Evolutionary conservation across 352 stramenopile species (phyloP).

Genomic region (Pythium scleroteichum): DNA sequence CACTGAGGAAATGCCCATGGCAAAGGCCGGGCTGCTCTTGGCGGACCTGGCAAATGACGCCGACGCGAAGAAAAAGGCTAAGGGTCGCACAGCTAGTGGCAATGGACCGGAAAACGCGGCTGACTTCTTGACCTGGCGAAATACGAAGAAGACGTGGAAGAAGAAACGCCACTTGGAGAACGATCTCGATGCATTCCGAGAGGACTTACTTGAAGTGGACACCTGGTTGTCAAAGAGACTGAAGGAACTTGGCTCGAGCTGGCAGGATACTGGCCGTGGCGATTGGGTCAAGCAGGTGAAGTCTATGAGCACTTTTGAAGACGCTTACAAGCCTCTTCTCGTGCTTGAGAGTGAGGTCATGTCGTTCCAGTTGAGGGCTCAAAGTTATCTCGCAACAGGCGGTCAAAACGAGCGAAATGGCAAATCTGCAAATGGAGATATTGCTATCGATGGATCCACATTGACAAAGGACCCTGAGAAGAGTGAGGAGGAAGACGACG

Average conservation of each 20-base stretch:
- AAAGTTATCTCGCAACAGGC: slow-evolving; percentile 19
- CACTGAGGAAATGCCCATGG: slow-evolving; percentile 62
- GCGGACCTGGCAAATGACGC: slow-evolving; percentile 72
- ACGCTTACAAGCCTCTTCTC: slow-evolving; percentile 49
- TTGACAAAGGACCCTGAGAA: slow-evolving; percentile 51
- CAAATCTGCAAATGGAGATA: slow-evolving; percentile 17
- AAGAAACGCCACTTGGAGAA: slow-evolving; percentile 46
- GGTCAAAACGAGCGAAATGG: slow-evolving; percentile 20
- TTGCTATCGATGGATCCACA: neutral
- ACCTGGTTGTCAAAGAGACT: slow-evolving; percentile 65
- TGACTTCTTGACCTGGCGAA: slow-evolving; percentile 63
- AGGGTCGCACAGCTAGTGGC: slow-evolving; percentile 9
- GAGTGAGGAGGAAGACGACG: slow-evolving; percentile 64
- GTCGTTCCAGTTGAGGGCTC: slow-evolving; percentile 42
- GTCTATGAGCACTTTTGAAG: slow-evolving; percentile 31
- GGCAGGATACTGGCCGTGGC: slow-evolving; percentile 45
- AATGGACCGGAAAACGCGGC: slow-evolving; percentile 11
- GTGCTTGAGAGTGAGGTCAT: slow-evolving; percentile 69
- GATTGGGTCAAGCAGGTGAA: slow-evolving; percentile 60
- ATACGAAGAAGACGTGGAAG: slow-evolving; percentile 50
- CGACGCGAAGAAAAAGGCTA: slow-evolving; percentile 45
- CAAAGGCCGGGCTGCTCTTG: slow-evolving; percentile 72
- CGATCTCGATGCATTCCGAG: slow-evolving; percentile 50
- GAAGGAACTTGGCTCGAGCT: slow-evolving; percentile 59
- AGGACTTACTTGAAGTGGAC: slow-evolving; percentile 61